Percentiles rank a stretch among this genome's conserved stretches.
Conservation (phyloP, 1,139 yeast species). For the Pichia sp. region DNA sequence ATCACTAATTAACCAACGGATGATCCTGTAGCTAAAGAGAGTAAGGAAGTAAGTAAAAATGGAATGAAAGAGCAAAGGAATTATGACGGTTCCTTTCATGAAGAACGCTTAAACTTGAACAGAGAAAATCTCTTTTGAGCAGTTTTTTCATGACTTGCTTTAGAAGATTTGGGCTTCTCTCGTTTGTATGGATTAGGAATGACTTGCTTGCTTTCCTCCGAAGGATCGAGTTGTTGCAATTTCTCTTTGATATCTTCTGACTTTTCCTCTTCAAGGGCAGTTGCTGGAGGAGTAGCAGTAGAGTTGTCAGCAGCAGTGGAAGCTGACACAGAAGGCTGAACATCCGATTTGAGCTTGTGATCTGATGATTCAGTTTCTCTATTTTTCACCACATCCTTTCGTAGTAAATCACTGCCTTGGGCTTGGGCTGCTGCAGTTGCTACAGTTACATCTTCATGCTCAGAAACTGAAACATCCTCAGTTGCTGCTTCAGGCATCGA, state of each 20-base stretch:
- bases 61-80: not conserved
- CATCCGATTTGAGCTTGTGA: not conserved
- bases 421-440: no score
- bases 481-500: no score
- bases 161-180: not conserved
- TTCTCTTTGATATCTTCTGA: not conserved
- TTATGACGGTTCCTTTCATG: not conserved
- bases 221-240: not conserved
- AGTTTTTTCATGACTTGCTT: not conserved
- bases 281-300: not conserved
- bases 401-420: no score
- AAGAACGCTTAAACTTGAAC: constrained; percentile 9
- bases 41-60: not conserved
- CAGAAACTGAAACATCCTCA: no score
- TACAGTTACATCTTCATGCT: no score
- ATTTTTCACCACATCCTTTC: not conserved
- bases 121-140: constrained; percentile 10
- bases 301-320: not conserved
- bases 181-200: not conserved
- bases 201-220: not conserved
- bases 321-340: not conserved
- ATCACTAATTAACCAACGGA: not conserved
- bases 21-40: not conserved
- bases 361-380: not conserved
- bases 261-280: not conserved